phyloP scores from a whole-genome alignment of 2,329 filamentous ascomycete species.

The Alternaria gaisen region DNA sequence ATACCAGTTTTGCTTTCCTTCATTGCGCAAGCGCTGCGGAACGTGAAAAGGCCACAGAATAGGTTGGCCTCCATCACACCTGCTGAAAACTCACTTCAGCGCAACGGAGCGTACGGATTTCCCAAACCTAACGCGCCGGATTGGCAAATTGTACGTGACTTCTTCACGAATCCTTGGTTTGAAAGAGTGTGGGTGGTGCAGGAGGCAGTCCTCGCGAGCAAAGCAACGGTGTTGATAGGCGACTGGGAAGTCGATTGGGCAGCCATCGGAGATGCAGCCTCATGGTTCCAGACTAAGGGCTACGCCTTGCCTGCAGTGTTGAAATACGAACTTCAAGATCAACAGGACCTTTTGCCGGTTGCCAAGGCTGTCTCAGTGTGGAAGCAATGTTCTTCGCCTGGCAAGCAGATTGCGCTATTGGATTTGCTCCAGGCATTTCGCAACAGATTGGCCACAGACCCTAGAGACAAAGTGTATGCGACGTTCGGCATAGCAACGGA shows the following conservation, averaged over 20 bases:
- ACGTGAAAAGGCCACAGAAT: too few relatives aligned
- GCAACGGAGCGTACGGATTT: too few relatives aligned
- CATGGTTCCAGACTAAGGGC: constrained; percentile 7
- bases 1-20: too few relatives aligned
- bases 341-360: constrained; percentile 1
- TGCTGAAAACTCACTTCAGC: too few relatives aligned
- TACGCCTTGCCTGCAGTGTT: constrained; percentile 4
- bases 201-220: constrained; percentile 4
- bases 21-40: too few relatives aligned
- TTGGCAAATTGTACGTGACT: background rate
- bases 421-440: constrained; percentile 3
- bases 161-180: background rate
- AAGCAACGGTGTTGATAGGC: background rate
- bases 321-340: background rate
- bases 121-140: too few relatives aligned
- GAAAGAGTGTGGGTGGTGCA: constrained; percentile 6
- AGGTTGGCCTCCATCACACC: too few relatives aligned
- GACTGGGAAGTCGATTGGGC: constrained; percentile 8
- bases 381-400: background rate
- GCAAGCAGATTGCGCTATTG: background rate
- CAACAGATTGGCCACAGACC: background rate
- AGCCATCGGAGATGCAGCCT: constrained; percentile 3
- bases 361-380: constrained; percentile 3
- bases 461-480: constrained; percentile 3
- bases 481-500: constrained; percentile 3